Conservation (phyloP, 306 rosid species). For the Dicorynia guianensis region DNA sequence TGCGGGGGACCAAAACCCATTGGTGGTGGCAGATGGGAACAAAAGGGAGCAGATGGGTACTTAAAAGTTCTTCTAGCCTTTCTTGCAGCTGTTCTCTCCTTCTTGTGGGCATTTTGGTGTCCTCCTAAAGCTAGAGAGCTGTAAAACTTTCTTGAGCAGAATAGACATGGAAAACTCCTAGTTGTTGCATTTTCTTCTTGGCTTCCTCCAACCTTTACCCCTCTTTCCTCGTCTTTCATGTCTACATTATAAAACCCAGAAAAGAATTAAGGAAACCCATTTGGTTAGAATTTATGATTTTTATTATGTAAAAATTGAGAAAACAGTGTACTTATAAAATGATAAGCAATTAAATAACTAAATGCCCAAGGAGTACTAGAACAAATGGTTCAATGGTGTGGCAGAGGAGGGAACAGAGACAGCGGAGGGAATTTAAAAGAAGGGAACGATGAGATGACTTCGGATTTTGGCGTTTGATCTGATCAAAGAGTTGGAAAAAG, state of each 20-base stretch:
- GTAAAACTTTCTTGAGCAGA: slow-evolving; percentile 80
- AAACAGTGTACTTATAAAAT: background rate
- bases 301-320: background rate
- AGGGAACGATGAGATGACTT: background rate
- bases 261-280: background rate
- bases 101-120: slow-evolving; percentile 94
- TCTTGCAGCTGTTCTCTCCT: slow-evolving; percentile 79
- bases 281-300: background rate
- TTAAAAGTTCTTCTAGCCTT: slow-evolving; percentile 60
- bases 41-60: slow-evolving; percentile 31
- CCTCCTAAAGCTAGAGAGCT: slow-evolving; percentile 92
- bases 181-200: slow-evolving; percentile 47
- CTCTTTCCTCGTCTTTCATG: slow-evolving; percentile 55
- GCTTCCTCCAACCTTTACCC: slow-evolving; percentile 40
- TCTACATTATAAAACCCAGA: slow-evolving; percentile 37
- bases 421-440: background rate
- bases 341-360: background rate
- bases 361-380: slow-evolving; percentile 36
- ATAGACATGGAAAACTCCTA: slow-evolving; percentile 70
- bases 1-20: slow-evolving; percentile 55
- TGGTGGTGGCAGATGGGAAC: slow-evolving; percentile 40
- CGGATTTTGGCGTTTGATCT: slow-evolving; percentile 45
- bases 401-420: slow-evolving; percentile 29
- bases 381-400: slow-evolving; percentile 19
- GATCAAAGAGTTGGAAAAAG: slow-evolving; percentile 42